These are phyloP conservation scores for Coniosporium apollinis DNA, from an alignment of 495 filamentous ascomycete species.

Conservation along the genomic window DNA sequence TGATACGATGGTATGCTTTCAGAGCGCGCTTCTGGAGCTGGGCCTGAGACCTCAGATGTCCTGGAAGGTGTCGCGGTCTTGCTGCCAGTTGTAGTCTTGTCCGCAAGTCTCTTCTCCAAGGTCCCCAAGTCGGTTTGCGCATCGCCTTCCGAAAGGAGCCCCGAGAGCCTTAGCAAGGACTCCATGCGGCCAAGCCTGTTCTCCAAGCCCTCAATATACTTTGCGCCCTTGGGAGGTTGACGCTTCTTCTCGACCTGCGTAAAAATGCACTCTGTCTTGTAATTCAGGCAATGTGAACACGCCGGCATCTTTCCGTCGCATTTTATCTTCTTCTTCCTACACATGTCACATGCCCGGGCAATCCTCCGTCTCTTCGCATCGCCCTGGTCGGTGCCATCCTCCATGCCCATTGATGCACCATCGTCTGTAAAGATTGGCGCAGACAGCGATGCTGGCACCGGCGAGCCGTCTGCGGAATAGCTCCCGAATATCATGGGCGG, in stretches of 20 bases:
- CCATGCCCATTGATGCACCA: constrained; percentile 21
- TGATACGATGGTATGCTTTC: constrained; percentile 19
- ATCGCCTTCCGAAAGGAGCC: constrained; percentile 73
- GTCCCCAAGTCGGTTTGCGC: constrained; percentile 78
- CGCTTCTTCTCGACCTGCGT: constrained; percentile 98
- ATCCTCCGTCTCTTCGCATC: constrained; percentile 89
- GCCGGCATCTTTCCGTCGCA: constrained; percentile 93
- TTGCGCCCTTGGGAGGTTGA: constrained; percentile 91
- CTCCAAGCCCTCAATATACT: constrained; percentile 96
- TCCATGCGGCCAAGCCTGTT: constrained; percentile 93
- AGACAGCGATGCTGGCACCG: constrained; percentile 39
- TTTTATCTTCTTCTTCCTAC: constrained; percentile 98
- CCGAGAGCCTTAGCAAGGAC: constrained; percentile 68
- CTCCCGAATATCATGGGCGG: constrained; percentile 56
- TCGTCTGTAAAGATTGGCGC: constrained; percentile 44
- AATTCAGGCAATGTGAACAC: constrained; percentile 93
- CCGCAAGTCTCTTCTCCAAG: constrained; percentile 64
- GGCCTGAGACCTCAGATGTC: constrained; percentile 18
- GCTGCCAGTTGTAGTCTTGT: constrained; percentile 31
- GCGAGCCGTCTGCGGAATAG: constrained; percentile 43
- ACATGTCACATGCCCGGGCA: constrained; percentile 95
- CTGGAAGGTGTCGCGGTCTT: constrained; percentile 2
- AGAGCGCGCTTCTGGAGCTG: constrained; percentile 11
- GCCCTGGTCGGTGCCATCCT: constrained; percentile 57
- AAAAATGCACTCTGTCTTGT: constrained; percentile 95